Percentiles rank a stretch among this genome's conserved stretches.
Conservation (phyloP, 2,329 filamentous ascomycete species). For the Alternaria infectoria region DNA sequence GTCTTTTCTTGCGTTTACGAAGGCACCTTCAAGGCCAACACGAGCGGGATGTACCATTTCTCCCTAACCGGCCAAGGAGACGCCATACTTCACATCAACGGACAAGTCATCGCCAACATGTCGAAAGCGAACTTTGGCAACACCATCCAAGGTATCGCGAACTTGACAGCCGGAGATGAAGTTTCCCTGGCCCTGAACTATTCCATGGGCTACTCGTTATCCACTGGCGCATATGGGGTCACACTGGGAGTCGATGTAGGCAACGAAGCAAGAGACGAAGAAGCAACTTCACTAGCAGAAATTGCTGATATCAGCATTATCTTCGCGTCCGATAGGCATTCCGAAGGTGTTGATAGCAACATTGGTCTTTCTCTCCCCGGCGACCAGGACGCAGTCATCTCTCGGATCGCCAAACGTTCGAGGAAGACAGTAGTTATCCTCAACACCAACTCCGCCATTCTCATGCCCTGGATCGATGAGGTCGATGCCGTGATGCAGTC, state of each 20-base stretch:
- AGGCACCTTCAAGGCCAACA: not conserved
- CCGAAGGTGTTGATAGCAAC: conserved; percentile 5
- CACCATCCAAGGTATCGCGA: not conserved
- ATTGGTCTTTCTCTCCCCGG: conserved; percentile 2
- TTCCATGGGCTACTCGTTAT: not conserved
- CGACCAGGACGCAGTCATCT: conserved; percentile 1
- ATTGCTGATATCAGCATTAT: not conserved
- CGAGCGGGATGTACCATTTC: not conserved
- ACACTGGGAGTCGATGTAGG: not conserved
- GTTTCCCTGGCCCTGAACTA: conserved; percentile 2
- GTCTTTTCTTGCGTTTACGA: not conserved
- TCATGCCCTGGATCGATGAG: conserved; percentile 3
- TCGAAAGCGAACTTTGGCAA: conserved; percentile 8
- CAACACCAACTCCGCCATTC: not conserved
- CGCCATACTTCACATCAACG: not conserved
- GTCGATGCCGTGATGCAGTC: conserved; percentile 4
- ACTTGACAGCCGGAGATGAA: conserved; percentile 3
- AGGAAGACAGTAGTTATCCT: not conserved
- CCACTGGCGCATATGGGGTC: not conserved
- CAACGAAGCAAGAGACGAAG: not conserved
- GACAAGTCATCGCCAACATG: conserved; percentile 6
- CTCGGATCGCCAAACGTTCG: not conserved
- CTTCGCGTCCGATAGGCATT: conserved; percentile 5
- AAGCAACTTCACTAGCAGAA: not conserved
- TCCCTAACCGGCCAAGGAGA: not conserved